Base-by-base conservation (phyloP, 2,329 filamentous ascomycete species). In the Epicoccum sorghinum region DNA sequence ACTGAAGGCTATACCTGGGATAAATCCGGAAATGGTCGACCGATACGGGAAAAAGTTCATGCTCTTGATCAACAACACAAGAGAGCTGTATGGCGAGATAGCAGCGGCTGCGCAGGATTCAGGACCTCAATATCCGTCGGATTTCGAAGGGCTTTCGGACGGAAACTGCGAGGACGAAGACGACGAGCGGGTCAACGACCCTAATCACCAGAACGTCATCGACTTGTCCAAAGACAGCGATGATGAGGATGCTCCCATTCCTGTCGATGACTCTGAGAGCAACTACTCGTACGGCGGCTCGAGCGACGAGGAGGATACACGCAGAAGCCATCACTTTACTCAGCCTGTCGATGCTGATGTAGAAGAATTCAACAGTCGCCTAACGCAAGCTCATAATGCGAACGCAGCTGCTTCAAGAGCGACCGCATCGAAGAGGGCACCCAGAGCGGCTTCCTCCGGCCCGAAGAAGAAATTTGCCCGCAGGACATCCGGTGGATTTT, bases 1-100 rank as follows among this genome's bases (percentile, higher is more conserved):
- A 52, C 89, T 95, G 85, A 77, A 75, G 29, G 72, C 74, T 7
- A 89, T 93, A 43, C 80, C 81, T 0, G 83, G 82, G 8, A 87
- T 93, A 53, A 82, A 88, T 48, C 59, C 70, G 1, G 83, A 86
- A 24, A 88, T 86, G 67, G 87, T 91, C 23, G 69, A 79, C 39
- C 77, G 78, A 2, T 86, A 87, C 66, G 89, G 89, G 7, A 76
- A 74, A 30, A 80, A 78, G 47, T 85, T 93, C 58, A 69, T 89
- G 33, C 77, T 80, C 1, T 71, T 91, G 4, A 76, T 92, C 61
- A 66, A 53, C 23, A 70, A 58, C 45, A 65, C 57, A 60, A 75
- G 62, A 49, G 67, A 59, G 6, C 50, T 65, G 29, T 72, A 66
- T 39, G 63, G 59, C 9, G 46, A 57, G 4, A 43, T 57, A 10